Evolutionary conservation across 2,329 filamentous ascomycete genomes (phyloP), one percentile per base, ranked within the genome.

Genomic region (Cercospora zeae-maydis): DNA sequence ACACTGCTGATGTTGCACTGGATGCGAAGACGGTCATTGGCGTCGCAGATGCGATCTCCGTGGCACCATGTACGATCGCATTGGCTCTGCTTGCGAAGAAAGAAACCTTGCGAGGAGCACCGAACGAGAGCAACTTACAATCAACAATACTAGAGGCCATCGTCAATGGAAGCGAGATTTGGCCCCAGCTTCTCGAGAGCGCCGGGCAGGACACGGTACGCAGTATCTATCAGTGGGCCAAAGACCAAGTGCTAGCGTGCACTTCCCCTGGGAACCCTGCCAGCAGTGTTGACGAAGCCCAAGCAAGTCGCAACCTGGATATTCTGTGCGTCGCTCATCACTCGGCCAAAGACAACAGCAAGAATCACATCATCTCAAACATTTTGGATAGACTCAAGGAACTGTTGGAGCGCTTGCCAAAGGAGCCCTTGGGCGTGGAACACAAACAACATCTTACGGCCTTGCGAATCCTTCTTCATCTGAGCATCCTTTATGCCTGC

Each of bases 181-280:
- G 78, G 73, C 71, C 78, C 2, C 77, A 80, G 62, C 72, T 82
- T 7, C 68, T 81, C 11, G 71, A 72, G 24, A 77, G 73, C 27
- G 72, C 77, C 21, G 76, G 77, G 36, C 62, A 63, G 27, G 63
- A 62, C 11, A 69, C 67, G 7, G 64, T 72, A 30, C 61, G 45
- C 33, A 64, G 64, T 49, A 66, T 76, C 33, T 72, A 74, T 53
- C 51, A 65, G 7, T 73, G 71, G 70, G 74, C 74, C 2, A 67
- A 68, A 36, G 69, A 72, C 31, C 72, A 78, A 37, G 75, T 76
- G 11, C 67, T 77, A 56, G 58, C 55, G 45, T 66, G 59, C 24
- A 62, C 66, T 10, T 30, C 55, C 11, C 19, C 27, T 9, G 54
- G 36, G 10, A 63, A 63, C 13, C 59, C 34, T 24, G 14, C 45